Conservation (phyloP, 768 basidiomycete genomes). For the Psilocybe cubensis region DNA sequence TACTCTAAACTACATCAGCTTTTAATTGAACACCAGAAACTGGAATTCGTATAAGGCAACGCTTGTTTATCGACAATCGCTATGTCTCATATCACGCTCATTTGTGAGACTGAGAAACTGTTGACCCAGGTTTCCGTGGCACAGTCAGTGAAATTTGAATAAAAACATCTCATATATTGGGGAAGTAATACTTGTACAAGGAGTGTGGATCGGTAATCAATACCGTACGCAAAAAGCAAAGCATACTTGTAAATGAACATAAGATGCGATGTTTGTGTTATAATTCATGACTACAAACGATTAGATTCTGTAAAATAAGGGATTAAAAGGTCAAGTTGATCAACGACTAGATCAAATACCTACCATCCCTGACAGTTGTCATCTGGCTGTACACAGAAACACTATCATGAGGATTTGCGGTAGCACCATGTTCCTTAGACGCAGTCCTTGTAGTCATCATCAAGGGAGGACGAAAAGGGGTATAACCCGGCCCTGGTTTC, state of each 20-base stretch:
- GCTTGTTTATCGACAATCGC: too few species aligned
- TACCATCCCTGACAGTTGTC: background rate
- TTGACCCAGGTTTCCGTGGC: too few species aligned
- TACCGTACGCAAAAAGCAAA: background rate
- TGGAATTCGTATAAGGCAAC: too few species aligned
- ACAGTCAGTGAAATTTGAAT: background rate
- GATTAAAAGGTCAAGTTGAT: background rate
- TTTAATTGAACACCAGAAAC: too few species aligned
- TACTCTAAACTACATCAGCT: background rate
- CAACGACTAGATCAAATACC: background rate
- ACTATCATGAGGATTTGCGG: background rate
- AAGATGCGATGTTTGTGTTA: too few species aligned
- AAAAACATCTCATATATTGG: background rate
- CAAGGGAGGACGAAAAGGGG: background rate
- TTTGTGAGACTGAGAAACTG: too few species aligned
- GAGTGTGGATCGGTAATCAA: slow-evolving; percentile 3
- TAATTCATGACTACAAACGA: background rate
- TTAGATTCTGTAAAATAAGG: background rate
- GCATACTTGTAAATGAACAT: too few species aligned
- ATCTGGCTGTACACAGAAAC: slow-evolving; percentile 1
- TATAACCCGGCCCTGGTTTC: background rate
- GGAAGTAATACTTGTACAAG: background rate
- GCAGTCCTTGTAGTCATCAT: background rate
- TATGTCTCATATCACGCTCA: too few species aligned
- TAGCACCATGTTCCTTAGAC: background rate